phyloP scores from a whole-genome alignment of 768 basidiomycete species.

The Lentinula edodes region DNA sequence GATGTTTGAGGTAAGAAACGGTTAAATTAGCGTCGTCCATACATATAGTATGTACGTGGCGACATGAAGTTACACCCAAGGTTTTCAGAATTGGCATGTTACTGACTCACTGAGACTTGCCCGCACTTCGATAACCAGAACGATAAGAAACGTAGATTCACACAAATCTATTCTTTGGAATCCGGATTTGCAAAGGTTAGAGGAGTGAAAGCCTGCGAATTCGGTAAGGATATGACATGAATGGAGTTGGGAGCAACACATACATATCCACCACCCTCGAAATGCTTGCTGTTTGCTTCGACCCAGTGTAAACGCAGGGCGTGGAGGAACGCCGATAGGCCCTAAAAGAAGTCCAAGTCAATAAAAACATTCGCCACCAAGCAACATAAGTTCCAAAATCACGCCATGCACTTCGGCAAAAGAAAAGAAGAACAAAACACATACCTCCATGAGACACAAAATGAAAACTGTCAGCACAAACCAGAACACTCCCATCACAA shows the following conservation, averaged over 20 bases:
- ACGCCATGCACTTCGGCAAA: slow-evolving; percentile 11
- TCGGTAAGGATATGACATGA: slow-evolving; percentile 17
- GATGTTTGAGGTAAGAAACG: no score
- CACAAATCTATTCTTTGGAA: slow-evolving; percentile 21
- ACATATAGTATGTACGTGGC: no score
- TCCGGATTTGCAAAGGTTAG: slow-evolving; percentile 40
- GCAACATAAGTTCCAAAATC: background rate
- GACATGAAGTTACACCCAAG: no score
- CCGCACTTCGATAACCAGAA: background rate
- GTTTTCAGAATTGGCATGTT: no score
- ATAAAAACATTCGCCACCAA: no score
- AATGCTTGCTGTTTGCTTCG: slow-evolving; percentile 96
- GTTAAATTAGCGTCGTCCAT: no score
- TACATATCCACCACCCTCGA: slow-evolving; percentile 85
- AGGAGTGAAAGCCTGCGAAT: slow-evolving; percentile 39
- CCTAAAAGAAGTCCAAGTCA: slow-evolving; percentile 39
- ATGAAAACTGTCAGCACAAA: slow-evolving; percentile 69
- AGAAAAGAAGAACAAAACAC: slow-evolving; percentile 2
- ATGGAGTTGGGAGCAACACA: slow-evolving; percentile 26
- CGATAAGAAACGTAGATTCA: background rate
- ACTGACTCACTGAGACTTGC: no score
- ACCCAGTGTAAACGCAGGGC: slow-evolving; percentile 98
- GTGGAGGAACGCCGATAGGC: slow-evolving; percentile 93
- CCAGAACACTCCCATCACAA: slow-evolving; percentile 66
- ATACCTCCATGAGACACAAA: slow-evolving; percentile 93